phyloP scores from a whole-genome alignment of 139 green algal genomes.

The Tetraselmis chui region DNA sequence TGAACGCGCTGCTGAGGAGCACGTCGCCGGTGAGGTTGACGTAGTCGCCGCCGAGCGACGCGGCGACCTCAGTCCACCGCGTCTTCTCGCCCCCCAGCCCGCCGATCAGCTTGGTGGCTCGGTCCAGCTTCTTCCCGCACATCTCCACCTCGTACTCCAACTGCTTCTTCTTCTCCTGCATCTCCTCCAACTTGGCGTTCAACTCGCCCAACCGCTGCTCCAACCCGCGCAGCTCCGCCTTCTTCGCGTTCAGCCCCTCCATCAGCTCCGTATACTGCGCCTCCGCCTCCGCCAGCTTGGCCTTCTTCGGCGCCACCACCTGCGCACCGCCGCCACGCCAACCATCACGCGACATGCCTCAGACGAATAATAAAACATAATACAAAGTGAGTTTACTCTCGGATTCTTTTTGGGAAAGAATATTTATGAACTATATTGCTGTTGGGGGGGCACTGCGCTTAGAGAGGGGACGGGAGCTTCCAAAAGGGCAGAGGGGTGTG shows the following conservation, averaged over 20 bases:
- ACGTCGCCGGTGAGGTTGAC: slow-evolving; percentile 69
- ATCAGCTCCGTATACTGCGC: slow-evolving; percentile 56
- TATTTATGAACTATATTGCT: no score
- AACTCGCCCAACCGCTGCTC: slow-evolving; percentile 70
- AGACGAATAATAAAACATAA: not conserved
- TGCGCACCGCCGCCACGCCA: no score
- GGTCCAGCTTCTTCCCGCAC: slow-evolving; percentile 65
- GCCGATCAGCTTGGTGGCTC: slow-evolving; percentile 61
- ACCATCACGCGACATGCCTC: no score
- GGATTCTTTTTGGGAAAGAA: no score
- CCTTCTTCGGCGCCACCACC: slow-evolving; percentile 64
- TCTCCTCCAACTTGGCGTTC: slow-evolving; percentile 62
- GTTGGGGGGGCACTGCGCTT: no score
- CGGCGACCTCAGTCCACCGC: slow-evolving; percentile 58
- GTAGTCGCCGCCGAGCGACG: slow-evolving; percentile 51
- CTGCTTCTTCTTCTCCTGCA: slow-evolving; percentile 49
- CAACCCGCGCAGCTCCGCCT: slow-evolving; percentile 64
- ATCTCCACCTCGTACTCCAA: slow-evolving; percentile 65
- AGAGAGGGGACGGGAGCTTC: no score
- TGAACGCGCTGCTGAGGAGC: slow-evolving; percentile 58
- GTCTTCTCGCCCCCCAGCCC: slow-evolving; percentile 71
- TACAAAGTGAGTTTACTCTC: not conserved
- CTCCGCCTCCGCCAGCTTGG: slow-evolving; percentile 50
- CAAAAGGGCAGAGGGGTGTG: no score
- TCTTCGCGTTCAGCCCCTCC: slow-evolving; percentile 49